These are phyloP conservation scores for Clavispora phyllophila DNA, from an alignment of 805 yeast genomes.

Conservation along the genomic window DNA sequence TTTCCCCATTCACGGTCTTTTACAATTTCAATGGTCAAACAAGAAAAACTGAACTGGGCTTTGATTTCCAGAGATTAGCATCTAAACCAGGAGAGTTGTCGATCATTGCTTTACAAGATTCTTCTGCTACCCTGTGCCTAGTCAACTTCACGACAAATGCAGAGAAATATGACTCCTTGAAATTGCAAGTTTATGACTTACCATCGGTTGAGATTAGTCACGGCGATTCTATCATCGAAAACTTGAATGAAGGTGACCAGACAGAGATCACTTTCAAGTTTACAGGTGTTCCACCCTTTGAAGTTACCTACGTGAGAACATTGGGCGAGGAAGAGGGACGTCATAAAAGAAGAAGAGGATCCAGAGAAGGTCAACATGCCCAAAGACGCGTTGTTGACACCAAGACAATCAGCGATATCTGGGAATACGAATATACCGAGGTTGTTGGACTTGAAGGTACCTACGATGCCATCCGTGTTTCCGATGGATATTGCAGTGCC, in stretches of 20 bases:
- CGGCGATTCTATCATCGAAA: conserved; percentile 71
- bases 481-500: conserved; percentile 69
- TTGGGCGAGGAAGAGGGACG: conserved; percentile 31
- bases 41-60: conserved; percentile 51
- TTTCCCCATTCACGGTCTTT: conserved; percentile 70
- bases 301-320: conserved; percentile 76
- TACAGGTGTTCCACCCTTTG: conserved; percentile 87
- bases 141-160: conserved; percentile 47
- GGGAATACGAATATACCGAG: conserved; percentile 63
- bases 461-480: conserved; percentile 87
- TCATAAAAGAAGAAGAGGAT: conserved; percentile 7
- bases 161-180: conserved; percentile 27
- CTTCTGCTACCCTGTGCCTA: conserved; percentile 64
- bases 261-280: conserved; percentile 81
- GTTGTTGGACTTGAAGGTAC: conserved; percentile 85
- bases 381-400: conserved; percentile 37
- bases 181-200: conserved; percentile 38
- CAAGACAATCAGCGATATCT: conserved; percentile 65
- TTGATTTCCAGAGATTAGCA: conserved; percentile 60
- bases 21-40: conserved; percentile 65
- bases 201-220: conserved; percentile 79
- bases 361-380: conserved; percentile 11
- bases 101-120: conserved; percentile 66
- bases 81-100: conserved; percentile 74
- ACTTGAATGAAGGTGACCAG: conserved; percentile 91